Percentiles rank a stretch among this genome's conserved stretches.
phyloP scores from a whole-genome alignment of 306 rosid genomes.

The Gillenia trifoliata region DNA sequence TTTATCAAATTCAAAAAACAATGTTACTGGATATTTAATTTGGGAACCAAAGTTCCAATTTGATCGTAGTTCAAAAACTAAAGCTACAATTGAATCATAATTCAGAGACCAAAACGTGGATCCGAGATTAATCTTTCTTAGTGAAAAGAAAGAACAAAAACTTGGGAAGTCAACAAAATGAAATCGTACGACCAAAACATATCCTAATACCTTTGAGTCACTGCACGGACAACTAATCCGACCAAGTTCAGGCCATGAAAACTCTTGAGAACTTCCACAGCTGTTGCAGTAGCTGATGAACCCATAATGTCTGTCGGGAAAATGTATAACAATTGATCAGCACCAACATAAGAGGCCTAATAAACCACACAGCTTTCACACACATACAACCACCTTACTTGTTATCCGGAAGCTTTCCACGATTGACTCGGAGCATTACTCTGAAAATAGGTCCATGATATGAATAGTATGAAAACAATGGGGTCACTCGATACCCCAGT shows the following conservation, averaged over 20 bases:
- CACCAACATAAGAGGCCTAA: neutral
- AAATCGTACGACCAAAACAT: neutral
- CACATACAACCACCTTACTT: constrained; percentile 52
- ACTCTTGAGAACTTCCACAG: constrained; percentile 76
- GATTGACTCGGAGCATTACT: constrained; percentile 71
- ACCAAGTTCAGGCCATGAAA: constrained; percentile 76
- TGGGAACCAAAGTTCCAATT: too few relatives aligned
- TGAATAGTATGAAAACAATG: constrained; percentile 77
- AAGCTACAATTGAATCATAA: too few relatives aligned
- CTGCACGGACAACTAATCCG: constrained; percentile 69
- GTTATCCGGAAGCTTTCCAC: constrained; percentile 62
- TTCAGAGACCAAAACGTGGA: too few relatives aligned
- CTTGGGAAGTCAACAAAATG: constrained; percentile 1
- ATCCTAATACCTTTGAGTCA: constrained; percentile 41
- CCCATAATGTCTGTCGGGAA: constrained; percentile 52
- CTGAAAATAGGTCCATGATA: constrained; percentile 89
- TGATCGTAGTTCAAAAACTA: too few relatives aligned
- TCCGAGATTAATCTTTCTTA: neutral
- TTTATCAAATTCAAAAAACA: too few relatives aligned
- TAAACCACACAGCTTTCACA: neutral
- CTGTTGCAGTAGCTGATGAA: constrained; percentile 62
- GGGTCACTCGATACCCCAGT: constrained; percentile 68
- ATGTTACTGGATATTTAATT: too few relatives aligned
- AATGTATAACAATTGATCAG: constrained; percentile 2
- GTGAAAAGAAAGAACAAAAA: neutral